These are phyloP conservation scores for Penicillium thymicola DNA, from an alignment of 2,329 filamentous ascomycete species.

Conservation along the genomic window DNA sequence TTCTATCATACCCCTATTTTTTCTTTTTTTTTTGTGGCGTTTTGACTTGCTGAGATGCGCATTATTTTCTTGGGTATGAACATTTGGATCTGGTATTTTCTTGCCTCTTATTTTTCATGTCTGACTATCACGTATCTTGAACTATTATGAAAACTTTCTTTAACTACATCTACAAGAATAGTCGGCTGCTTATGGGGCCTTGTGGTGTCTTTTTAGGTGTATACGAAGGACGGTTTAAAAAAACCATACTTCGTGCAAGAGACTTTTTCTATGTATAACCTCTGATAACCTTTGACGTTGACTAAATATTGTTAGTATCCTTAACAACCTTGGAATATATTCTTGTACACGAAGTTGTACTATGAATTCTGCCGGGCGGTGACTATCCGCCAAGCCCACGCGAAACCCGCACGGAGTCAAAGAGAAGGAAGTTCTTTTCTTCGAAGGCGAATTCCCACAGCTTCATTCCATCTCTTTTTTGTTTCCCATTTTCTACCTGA, in stretches of 20 bases:
- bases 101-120: conserved; percentile 3
- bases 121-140: not conserved
- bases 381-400: conserved; percentile 19
- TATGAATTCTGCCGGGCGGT: conserved; percentile 25
- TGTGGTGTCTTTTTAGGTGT: too few species aligned
- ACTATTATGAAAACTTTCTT: not conserved
- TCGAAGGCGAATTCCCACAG: conserved; percentile 26
- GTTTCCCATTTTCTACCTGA: conserved; percentile 11
- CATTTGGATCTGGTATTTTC: not conserved
- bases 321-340: not conserved
- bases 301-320: too few species aligned
- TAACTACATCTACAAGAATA: not conserved
- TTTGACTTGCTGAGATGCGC: conserved; percentile 10
- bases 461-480: conserved; percentile 20
- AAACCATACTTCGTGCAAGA: too few species aligned
- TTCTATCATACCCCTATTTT: conserved; percentile 21
- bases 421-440: conserved; percentile 26
- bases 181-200: too few species aligned
- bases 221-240: too few species aligned
- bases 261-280: too few species aligned
- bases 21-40: conserved; percentile 6
- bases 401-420: conserved; percentile 27
- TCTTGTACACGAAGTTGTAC: too few species aligned
- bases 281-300: too few species aligned
- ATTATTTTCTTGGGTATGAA: conserved; percentile 2